These are phyloP conservation scores for Mortierella polycephala DNA, from an alignment of 371 early-diverging fungal species.

Conservation along the genomic window DNA sequence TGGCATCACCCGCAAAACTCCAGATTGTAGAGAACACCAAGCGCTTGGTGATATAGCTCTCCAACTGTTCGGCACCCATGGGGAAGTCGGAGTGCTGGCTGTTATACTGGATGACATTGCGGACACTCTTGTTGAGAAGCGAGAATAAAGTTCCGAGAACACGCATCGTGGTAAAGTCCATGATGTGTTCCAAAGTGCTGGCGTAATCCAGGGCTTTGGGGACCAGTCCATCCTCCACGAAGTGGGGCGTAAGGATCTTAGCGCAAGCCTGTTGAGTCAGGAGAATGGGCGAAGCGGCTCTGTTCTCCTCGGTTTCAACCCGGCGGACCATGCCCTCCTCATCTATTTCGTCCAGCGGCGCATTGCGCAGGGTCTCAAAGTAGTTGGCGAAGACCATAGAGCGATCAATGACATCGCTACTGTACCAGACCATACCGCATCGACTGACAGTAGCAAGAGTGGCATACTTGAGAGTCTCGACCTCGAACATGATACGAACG, in stretches of 20 bases:
- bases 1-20: constrained; percentile 96
- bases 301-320: constrained; percentile 62
- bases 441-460: constrained; percentile 99
- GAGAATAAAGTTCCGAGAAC: constrained; percentile 91
- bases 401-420: constrained; percentile 88
- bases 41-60: constrained; percentile 84
- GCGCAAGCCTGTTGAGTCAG: constrained; percentile 83
- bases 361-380: constrained; percentile 79
- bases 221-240: constrained; percentile 82
- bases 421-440: constrained; percentile 99
- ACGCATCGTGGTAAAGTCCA: constrained; percentile 95
- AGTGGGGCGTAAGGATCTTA: constrained; percentile 74
- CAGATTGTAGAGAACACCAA: constrained; percentile 89
- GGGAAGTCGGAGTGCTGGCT: constrained; percentile 93
- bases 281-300: constrained; percentile 69
- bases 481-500: constrained; percentile 99
- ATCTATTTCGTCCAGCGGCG: constrained; percentile 87
- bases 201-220: constrained; percentile 79
- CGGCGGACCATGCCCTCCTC: constrained; percentile 65
- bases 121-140: constrained; percentile 88
- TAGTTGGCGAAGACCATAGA: constrained; percentile 89
- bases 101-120: constrained; percentile 90
- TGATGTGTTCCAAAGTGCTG: constrained; percentile 87
- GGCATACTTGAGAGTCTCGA: constrained; percentile 96
- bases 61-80: constrained; percentile 80